These are phyloP conservation scores for Paramarasmius palmivorus DNA, from an alignment of 1,284 basidiomycete genomes.

Conservation along the genomic window DNA sequence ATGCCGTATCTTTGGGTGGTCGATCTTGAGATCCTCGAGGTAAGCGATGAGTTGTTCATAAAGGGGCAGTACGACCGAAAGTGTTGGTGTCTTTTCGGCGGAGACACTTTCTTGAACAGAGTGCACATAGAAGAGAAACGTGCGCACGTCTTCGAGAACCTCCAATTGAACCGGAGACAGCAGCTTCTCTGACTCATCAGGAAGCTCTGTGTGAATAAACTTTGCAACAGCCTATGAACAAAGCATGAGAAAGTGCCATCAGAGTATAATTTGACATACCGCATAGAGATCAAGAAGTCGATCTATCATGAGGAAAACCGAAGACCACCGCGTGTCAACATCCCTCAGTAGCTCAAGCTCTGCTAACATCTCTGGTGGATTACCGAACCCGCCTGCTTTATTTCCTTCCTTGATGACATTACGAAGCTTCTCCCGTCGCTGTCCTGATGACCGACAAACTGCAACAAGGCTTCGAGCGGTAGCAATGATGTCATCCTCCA, in stretches of 20 bases:
- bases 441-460: conserved; percentile 23
- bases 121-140: conserved; percentile 20
- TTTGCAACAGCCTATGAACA: conserved; percentile 4
- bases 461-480: conserved; percentile 21
- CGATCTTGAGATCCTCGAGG: conserved; percentile 6
- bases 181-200: conserved; percentile 1
- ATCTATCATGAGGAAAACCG: conserved; percentile 30
- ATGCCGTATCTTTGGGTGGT: conserved; percentile 16
- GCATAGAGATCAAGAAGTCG: conserved; percentile 25
- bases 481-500: conserved; percentile 24
- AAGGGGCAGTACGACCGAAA: conserved; percentile 20
- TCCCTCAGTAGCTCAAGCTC: conserved; percentile 22
- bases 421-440: conserved; percentile 23
- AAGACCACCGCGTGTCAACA: conserved; percentile 30
- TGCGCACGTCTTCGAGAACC: conserved; percentile 22
- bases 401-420: conserved; percentile 22
- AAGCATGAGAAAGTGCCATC: not conserved
- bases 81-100: conserved; percentile 24
- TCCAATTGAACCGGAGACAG: conserved; percentile 1
- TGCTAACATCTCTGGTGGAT: conserved; percentile 5
- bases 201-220: not conserved
- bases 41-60: conserved; percentile 19
- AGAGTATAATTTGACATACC: conserved; percentile 21
- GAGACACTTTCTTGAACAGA: conserved; percentile 24
- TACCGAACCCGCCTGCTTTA: conserved; percentile 3